Percentiles rank a stretch among this genome's conserved stretches.
phyloP scores from a whole-genome alignment of 2,329 filamentous ascomycete genomes.

The Aspergillus pseudoglaucus region DNA sequence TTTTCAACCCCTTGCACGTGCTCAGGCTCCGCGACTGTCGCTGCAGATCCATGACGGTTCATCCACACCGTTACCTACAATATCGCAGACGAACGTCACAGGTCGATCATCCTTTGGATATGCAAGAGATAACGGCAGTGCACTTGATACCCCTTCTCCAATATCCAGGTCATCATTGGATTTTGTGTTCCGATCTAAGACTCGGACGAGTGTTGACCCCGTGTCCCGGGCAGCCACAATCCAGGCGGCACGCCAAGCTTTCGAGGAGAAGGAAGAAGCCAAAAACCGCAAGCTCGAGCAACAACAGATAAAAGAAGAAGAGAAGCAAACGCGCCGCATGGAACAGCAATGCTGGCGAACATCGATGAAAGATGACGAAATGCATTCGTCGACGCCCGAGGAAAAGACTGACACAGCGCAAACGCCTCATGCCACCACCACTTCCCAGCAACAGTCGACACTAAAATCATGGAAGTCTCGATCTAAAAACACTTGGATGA shows the following conservation, averaged over 20 bases:
- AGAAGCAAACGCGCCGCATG: conserved; percentile 37
- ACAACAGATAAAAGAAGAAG: conserved; percentile 45
- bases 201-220: conserved; percentile 46
- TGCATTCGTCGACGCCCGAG: neutral
- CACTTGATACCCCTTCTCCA: conserved; percentile 46
- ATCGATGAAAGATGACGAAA: conserved; percentile 12
- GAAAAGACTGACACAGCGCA: conserved; percentile 9
- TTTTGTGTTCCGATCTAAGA: conserved; percentile 47
- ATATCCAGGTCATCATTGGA: conserved; percentile 53
- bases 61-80: conserved; percentile 43
- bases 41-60: conserved; percentile 35
- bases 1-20: conserved; percentile 22
- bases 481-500: conserved; percentile 42
- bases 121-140: conserved; percentile 45
- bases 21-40: conserved; percentile 27
- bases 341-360: conserved; percentile 31
- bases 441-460: conserved; percentile 5
- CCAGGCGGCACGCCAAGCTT: conserved; percentile 50
- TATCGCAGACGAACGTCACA: conserved; percentile 49
- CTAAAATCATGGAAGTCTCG: conserved; percentile 25
- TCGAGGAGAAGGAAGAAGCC: conserved; percentile 53
- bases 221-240: conserved; percentile 51
- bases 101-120: conserved; percentile 43
- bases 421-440: neutral
- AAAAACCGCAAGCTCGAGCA: conserved; percentile 51